Evolutionary conservation across 2,329 filamentous ascomycete genomes (phyloP), one percentile per base, ranked within the genome.

Genomic region (Apiospora saccharicola): DNA sequence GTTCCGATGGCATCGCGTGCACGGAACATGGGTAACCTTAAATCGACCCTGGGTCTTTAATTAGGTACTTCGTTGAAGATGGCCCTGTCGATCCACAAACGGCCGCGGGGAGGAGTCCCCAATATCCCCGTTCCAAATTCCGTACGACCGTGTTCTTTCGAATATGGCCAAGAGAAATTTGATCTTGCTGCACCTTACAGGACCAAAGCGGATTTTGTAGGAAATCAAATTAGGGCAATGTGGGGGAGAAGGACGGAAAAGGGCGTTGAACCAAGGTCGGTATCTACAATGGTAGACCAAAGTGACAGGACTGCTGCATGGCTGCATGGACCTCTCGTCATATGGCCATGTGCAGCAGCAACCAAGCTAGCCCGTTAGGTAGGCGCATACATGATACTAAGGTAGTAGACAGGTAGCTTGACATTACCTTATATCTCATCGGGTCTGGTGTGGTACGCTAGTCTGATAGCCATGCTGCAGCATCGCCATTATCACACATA

Each of bases 1-100:
- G 53, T 61, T 61, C 30, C 53, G 53, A 61, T 61, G 53, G 30
- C 53, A 30, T 34, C 37, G 34, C 14, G 26, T 19, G 53, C 53
- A 61, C 53, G 53, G 53, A 61, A 61, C 16, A 34, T 34, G 34
- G 53, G 53, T 30, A 61, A 61, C 53, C 53, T 61, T 61, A 61
- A 61, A 61, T 61, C 30, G 19, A 61, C 53, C 10, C 30, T 30
- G 7, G 8, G 0, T 10, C 7, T 61, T 34, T 8, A 5, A 26
- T 57, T 57, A 24, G 26, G 26, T 57, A 19, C n/a, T 8, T 41
- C 8, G 26, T 30, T 57, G 10, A 14, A 57, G 24, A 26, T 57
- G 34, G 19, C 14, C 14, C 26, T 47, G 22, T 10, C n/a, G 46
- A 49, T 49, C 46, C 46, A 49, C 46, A 22, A 22, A 19, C 16